Evolutionary conservation across 768 basidiomycete genomes (phyloP).

Genomic region (Xerocomellus chrysenteron): DNA sequence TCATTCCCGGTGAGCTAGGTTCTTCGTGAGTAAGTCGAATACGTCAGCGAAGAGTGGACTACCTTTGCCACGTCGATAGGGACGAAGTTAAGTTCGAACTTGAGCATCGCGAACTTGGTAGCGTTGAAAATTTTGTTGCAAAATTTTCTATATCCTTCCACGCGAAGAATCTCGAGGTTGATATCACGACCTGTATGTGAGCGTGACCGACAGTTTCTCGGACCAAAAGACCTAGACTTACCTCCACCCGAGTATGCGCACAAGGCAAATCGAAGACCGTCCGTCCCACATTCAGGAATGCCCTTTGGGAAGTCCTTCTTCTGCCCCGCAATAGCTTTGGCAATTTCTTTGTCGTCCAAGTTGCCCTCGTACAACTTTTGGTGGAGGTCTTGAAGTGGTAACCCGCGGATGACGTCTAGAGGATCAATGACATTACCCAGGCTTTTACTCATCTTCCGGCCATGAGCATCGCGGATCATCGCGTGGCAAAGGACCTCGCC

Average conservation of each 20-base stretch:
- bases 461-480: conserved; percentile 98
- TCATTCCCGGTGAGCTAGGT: conserved; percentile 83
- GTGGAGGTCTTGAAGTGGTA: conserved; percentile 76
- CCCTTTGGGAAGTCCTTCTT: conserved; percentile 99
- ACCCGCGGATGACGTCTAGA: conserved; percentile 88
- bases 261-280: conserved; percentile 91
- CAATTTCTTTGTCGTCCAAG: conserved; percentile 88
- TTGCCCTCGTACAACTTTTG: conserved; percentile 88
- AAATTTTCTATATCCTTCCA: conserved; percentile 99
- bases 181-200: conserved; percentile 79
- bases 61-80: conserved; percentile 73
- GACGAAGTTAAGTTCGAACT: conserved; percentile 81
- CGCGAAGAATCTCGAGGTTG: conserved; percentile 92
- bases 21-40: conserved; percentile 6
- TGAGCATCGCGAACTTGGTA: conserved; percentile 98
- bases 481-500: conserved; percentile 95
- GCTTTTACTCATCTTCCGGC: conserved; percentile 98
- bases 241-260: conserved; percentile 93
- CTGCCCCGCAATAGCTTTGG: conserved; percentile 89
- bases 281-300: conserved; percentile 97
- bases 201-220: neutral
- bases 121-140: conserved; percentile 99
- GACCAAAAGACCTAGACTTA: conserved; percentile 27
- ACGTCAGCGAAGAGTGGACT: conserved; percentile 9
- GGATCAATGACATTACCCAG: conserved; percentile 98